Conservation (phyloP, 192 early-diverging fungal species). For the Spizellomyces sp. region DNA sequence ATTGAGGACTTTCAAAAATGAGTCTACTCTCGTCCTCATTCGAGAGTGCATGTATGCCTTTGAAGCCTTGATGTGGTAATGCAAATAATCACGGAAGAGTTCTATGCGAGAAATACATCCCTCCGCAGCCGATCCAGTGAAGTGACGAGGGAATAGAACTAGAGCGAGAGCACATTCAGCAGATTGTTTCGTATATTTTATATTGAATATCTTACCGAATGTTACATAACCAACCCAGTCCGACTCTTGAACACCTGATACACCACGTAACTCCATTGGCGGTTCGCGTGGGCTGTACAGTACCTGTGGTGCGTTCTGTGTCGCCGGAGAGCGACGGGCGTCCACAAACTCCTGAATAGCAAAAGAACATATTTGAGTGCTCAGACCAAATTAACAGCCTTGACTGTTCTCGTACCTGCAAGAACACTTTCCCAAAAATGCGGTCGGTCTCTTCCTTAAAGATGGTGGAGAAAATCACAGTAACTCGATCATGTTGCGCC, state of each 20-base stretch:
- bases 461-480: conserved; percentile 93
- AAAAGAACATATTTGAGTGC: background rate
- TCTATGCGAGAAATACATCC: conserved; percentile 95
- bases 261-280: conserved; percentile 88
- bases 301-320: conserved; percentile 97
- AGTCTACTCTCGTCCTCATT: conserved; percentile 92
- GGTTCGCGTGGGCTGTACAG: conserved; percentile 89
- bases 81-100: conserved; percentile 97
- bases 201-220: conserved; percentile 66
- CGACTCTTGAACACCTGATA: conserved; percentile 68
- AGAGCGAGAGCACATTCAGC: background rate
- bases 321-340: conserved; percentile 84
- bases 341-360: conserved; percentile 90
- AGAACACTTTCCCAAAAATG: conserved; percentile 93
- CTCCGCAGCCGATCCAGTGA: conserved; percentile 69
- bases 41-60: conserved; percentile 99
- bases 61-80: conserved; percentile 99
- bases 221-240: conserved; percentile 94
- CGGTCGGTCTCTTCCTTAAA: conserved; percentile 98
- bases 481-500: conserved; percentile 89
- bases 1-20: conserved; percentile 98
- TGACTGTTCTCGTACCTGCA: conserved; percentile 69
- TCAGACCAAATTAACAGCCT: background rate
- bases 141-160: conserved; percentile 96
- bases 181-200: background rate